These are phyloP conservation scores for Uncinocarpus reesii DNA, from an alignment of 2,329 filamentous ascomycete species.

Conservation along the genomic window DNA sequence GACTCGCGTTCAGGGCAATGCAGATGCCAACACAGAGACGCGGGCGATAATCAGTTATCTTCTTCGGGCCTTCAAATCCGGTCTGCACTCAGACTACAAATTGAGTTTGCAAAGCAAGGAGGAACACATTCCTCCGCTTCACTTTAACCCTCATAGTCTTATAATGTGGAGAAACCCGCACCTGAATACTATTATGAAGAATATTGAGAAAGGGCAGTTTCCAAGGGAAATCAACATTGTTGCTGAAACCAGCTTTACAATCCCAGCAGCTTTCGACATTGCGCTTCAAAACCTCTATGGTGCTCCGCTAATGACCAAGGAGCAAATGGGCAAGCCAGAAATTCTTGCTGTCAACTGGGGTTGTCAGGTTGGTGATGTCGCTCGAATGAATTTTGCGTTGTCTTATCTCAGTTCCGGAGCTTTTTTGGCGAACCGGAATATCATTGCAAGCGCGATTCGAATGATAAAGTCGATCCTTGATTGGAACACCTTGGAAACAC, in stretches of 20 bases:
- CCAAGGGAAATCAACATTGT: conserved; percentile 15
- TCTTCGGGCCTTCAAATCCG: conserved; percentile 15
- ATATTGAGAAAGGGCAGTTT: not conserved
- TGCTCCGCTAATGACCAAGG: conserved; percentile 16
- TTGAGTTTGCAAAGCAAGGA: conserved; percentile 20
- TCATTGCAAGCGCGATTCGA: conserved; percentile 22
- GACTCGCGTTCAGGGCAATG: not conserved
- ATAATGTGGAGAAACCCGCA: conserved; percentile 22
- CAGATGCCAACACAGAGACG: not conserved
- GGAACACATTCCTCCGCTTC: conserved; percentile 17
- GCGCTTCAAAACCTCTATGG: conserved; percentile 26
- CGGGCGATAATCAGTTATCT: conserved; percentile 12
- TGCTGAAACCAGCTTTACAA: conserved; percentile 20
- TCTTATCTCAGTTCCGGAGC: conserved; percentile 26
- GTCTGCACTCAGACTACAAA: conserved; percentile 18
- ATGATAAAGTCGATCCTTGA: conserved; percentile 20
- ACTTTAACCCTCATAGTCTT: conserved; percentile 19
- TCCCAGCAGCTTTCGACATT: conserved; percentile 21
- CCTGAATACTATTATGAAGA: conserved; percentile 18
- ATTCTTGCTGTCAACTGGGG: conserved; percentile 16
- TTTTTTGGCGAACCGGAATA: conserved; percentile 22
- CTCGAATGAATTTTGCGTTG: conserved; percentile 24
- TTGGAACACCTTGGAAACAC: conserved; percentile 25
- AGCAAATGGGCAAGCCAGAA: conserved; percentile 16
- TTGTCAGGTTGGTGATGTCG: conserved; percentile 15